These are phyloP conservation scores for Nitzschia palea DNA, from an alignment of 108 stramenopile genomes.

Conservation along the genomic window DNA sequence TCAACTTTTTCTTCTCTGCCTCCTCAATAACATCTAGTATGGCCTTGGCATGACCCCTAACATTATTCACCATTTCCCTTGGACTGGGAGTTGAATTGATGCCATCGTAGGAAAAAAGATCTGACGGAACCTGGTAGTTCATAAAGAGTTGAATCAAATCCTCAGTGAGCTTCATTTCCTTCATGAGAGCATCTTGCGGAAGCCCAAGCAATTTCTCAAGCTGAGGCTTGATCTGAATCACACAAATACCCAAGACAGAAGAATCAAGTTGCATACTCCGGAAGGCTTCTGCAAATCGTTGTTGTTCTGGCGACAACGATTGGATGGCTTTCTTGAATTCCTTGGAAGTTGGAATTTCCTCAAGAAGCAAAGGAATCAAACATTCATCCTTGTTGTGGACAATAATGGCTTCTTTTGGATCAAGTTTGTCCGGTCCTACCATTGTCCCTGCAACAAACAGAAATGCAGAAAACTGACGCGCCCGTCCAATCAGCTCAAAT, in stretches of 20 bases:
- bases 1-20: too few relatives aligned
- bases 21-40: conserved; percentile 66
- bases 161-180: conserved; percentile 85
- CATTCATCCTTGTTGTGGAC: conserved; percentile 90
- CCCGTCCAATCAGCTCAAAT: conserved; percentile 48
- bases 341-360: conserved; percentile 84
- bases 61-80: conserved; percentile 59
- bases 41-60: conserved; percentile 63
- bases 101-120: conserved; percentile 81
- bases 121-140: conserved; percentile 86
- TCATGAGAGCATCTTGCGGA: conserved; percentile 67
- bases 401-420: conserved; percentile 85
- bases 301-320: conserved; percentile 87
- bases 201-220: conserved; percentile 77
- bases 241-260: conserved; percentile 75
- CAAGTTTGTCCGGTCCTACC: conserved; percentile 50
- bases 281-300: conserved; percentile 78
- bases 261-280: conserved; percentile 84
- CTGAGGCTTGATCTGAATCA: conserved; percentile 89
- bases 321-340: conserved; percentile 89
- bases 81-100: conserved; percentile 21
- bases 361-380: conserved; percentile 73
- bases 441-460: conserved; percentile 80
- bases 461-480: conserved; percentile 83
- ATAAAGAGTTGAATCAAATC: conserved; percentile 82